Evolutionary conservation across 352 stramenopile genomes (phyloP).

Genomic region (Thraustochytrium sp.): DNA sequence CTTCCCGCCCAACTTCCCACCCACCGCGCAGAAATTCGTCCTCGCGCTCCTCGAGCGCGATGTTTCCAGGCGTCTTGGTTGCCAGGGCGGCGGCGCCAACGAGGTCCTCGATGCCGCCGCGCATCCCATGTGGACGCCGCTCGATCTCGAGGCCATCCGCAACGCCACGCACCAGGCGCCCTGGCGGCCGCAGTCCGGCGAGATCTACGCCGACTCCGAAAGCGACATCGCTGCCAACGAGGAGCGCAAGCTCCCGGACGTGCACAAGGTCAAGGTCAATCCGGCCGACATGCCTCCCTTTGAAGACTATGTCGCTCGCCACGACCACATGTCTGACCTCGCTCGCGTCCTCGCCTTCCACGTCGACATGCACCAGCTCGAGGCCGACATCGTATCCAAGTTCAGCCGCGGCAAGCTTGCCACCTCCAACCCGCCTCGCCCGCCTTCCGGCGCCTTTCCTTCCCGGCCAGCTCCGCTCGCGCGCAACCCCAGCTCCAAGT

Average conservation of each 20-base stretch:
- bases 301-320: constrained; percentile 18
- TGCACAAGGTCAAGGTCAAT: constrained; percentile 17
- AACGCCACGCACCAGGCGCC: background rate
- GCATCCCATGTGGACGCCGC: background rate
- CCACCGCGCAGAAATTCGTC: background rate
- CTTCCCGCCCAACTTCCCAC: background rate
- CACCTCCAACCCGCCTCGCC: no score
- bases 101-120: background rate
- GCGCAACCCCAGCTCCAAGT: no score
- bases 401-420: background rate
- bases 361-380: background rate
- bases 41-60: constrained; percentile 24
- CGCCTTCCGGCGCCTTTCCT: no score
- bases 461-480: no score
- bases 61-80: background rate
- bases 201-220: constrained; percentile 41
- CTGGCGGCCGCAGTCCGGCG: background rate
- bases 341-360: background rate
- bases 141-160: constrained; percentile 5
- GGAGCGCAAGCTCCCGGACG: background rate
- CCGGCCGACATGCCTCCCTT: constrained; percentile 21
- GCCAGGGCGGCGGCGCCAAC: background rate
- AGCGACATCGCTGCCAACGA: constrained; percentile 34
- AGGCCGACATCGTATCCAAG: background rate
- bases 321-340: constrained; percentile 21